Conservation (phyloP, 2,329 filamentous ascomycete genomes). For the Byssoonygena ceratinophila region DNA sequence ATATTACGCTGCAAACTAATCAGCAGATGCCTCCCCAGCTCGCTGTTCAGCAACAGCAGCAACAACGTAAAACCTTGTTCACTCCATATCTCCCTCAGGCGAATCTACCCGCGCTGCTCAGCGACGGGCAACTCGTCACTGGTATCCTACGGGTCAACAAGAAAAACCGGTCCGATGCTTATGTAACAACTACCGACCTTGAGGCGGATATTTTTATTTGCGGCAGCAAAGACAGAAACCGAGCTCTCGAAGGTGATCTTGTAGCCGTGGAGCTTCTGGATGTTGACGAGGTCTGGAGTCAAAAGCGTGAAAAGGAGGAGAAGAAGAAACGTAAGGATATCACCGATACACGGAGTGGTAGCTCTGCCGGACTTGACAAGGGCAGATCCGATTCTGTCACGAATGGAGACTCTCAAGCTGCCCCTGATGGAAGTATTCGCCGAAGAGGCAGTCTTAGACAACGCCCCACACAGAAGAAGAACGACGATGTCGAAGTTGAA, state of each 20-base stretch:
- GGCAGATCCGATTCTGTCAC: constrained; percentile 48
- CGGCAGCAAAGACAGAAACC: constrained; percentile 96
- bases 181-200: constrained; percentile 86
- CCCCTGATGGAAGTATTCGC: constrained; percentile 72
- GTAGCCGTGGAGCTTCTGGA: constrained; percentile 94
- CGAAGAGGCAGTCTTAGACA: constrained; percentile 90
- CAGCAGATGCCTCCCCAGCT: constrained; percentile 60
- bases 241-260: constrained; percentile 88
- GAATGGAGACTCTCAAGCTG: constrained; percentile 50
- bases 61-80: constrained; percentile 96
- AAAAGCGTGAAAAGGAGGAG: constrained; percentile 98
- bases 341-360: constrained; percentile 73
- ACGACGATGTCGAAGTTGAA: constrained; percentile 97
- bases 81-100: constrained; percentile 95
- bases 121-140: constrained; percentile 86
- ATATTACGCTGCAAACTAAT: constrained; percentile 55
- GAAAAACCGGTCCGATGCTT: constrained; percentile 97
- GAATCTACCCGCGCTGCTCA: constrained; percentile 77
- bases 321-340: constrained; percentile 99
- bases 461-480: constrained; percentile 98
- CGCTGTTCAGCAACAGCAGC: constrained; percentile 58
- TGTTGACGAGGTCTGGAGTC: constrained; percentile 95
- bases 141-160: constrained; percentile 98
- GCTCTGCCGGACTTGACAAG: constrained; percentile 59
- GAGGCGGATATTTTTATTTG: constrained; percentile 99